These are phyloP conservation scores for Ascochyta viciae-villosae DNA, from an alignment of 2,329 filamentous ascomycete species.

Conservation along the genomic window DNA sequence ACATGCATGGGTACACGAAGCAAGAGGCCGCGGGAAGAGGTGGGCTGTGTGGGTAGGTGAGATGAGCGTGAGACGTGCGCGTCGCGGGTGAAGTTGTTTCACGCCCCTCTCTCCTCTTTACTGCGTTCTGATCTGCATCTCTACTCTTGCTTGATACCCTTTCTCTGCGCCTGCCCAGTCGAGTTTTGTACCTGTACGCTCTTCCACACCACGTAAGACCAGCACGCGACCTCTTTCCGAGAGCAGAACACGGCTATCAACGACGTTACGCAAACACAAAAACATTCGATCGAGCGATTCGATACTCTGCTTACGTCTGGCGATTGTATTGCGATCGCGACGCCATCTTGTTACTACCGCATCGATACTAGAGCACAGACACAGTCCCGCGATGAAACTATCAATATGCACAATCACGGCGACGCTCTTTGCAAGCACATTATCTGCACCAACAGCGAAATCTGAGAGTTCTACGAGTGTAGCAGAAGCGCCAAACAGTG, in stretches of 20 bases:
- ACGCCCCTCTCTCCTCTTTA: not conserved
- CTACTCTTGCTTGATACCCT: not conserved
- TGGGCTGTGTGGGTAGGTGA: slow-evolving; percentile 13
- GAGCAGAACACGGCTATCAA: not conserved
- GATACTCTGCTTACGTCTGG: not conserved
- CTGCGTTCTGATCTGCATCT: not conserved
- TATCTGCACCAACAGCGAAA: slow-evolving; percentile 30
- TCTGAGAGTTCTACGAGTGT: not conserved
- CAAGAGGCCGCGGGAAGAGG: not conserved
- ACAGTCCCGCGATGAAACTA: slow-evolving; percentile 34
- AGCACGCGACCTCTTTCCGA: slow-evolving; percentile 13
- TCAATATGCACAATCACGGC: slow-evolving; percentile 30
- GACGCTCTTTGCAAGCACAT: slow-evolving; percentile 25
- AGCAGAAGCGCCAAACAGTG: not conserved
- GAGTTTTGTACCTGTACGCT: slow-evolving; percentile 5
- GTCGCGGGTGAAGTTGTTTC: slow-evolving; percentile 7
- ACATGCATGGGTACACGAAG: slow-evolving; percentile 7
- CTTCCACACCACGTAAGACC: slow-evolving; percentile 7
- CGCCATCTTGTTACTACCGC: slow-evolving; percentile 10
- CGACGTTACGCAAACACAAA: not conserved
- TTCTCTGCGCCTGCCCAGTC: slow-evolving; percentile 8
- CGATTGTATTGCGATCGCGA: not conserved
- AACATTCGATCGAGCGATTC: not conserved
- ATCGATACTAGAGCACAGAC: slow-evolving; percentile 5
- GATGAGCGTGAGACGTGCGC: slow-evolving; percentile 8